Evolutionary conservation across 495 filamentous ascomycete species (phyloP).

Genomic region (Aspergillus funiculosus): DNA sequence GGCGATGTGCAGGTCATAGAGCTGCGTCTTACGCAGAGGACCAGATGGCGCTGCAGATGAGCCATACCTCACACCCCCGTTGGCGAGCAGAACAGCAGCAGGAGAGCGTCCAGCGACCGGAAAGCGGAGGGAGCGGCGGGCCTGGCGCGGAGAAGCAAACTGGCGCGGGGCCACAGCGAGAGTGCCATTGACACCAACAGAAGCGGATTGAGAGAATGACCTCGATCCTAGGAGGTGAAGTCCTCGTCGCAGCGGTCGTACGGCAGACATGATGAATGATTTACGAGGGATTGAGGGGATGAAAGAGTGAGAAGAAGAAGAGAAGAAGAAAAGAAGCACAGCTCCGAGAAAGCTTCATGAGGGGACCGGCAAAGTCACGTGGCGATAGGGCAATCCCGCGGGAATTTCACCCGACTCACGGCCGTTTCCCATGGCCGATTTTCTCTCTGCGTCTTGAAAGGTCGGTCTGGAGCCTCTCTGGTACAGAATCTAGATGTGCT

Average conservation of each 20-base stretch:
- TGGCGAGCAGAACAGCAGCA: conserved; percentile 15
- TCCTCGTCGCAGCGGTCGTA: conserved; percentile 31
- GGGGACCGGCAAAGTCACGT: conserved; percentile 39
- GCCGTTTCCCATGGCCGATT: no score
- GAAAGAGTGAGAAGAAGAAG: conserved; percentile 17
- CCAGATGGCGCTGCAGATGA: conserved; percentile 46
- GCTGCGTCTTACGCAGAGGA: conserved; percentile 61
- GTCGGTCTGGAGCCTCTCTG: no score
- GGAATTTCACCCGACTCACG: conserved; percentile 1
- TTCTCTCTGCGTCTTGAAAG: no score
- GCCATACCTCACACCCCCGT: conserved; percentile 48
- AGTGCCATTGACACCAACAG: conserved; percentile 38
- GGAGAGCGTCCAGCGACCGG: conserved; percentile 14
- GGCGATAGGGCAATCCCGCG: conserved; percentile 31
- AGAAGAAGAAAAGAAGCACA: conserved; percentile 4
- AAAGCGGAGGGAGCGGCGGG: conserved; percentile 24
- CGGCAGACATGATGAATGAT: conserved; percentile 31
- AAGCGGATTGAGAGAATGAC: conserved; percentile 23
- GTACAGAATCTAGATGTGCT: no score
- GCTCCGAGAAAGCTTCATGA: conserved; percentile 28
- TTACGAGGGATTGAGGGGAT: conserved; percentile 15
- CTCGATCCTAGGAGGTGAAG: conserved; percentile 30
- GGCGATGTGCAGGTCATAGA: conserved; percentile 75
- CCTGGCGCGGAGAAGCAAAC: conserved; percentile 28
- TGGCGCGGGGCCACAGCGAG: conserved; percentile 28